Conservation (phyloP, 768 basidiomycete species). For the Tephrocybe sp. region DNA sequence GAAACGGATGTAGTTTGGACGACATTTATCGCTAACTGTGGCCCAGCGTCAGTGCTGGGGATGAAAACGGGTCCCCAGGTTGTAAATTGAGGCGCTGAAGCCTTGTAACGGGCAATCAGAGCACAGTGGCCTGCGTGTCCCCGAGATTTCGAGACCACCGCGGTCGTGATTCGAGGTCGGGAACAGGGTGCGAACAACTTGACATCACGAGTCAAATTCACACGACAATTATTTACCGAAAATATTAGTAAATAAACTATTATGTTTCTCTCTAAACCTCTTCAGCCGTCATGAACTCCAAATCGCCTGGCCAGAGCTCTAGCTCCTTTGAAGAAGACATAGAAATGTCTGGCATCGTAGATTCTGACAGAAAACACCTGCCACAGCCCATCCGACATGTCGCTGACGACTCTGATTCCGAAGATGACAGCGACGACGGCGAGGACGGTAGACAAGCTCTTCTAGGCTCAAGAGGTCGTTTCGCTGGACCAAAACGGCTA, state of each 20-base stretch:
- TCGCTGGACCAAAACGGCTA: conserved; percentile 25
- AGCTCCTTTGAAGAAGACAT: conserved; percentile 29
- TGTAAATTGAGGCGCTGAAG: conserved; percentile 13
- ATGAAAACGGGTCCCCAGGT: conserved; percentile 7
- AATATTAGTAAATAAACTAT: conserved; percentile 14
- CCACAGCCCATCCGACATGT: background rate
- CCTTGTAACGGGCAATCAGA: conserved; percentile 12
- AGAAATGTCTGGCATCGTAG: conserved; percentile 33
- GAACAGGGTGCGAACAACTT: conserved; percentile 40
- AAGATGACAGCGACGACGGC: conserved; percentile 28
- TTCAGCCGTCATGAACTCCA: conserved; percentile 20
- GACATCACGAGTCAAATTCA: conserved; percentile 23
- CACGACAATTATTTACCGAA: conserved; percentile 14
- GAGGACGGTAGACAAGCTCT: conserved; percentile 47
- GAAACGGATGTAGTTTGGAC: conserved; percentile 55
- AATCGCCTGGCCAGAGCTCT: conserved; percentile 29
- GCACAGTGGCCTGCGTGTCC: conserved; percentile 12
- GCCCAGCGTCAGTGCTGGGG: conserved; percentile 8
- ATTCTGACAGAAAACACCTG: conserved; percentile 16
- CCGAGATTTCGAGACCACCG: conserved; percentile 20
- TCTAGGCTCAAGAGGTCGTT: conserved; percentile 33
- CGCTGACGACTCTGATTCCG: conserved; percentile 32
- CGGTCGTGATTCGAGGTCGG: conserved; percentile 31
- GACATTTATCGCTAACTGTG: conserved; percentile 47
- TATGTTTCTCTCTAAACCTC: background rate